Percentiles rank a stretch among this genome's conserved stretches.
Evolutionary conservation across 257 asterid species (phyloP).

Genomic region (Avicennia marina): DNA sequence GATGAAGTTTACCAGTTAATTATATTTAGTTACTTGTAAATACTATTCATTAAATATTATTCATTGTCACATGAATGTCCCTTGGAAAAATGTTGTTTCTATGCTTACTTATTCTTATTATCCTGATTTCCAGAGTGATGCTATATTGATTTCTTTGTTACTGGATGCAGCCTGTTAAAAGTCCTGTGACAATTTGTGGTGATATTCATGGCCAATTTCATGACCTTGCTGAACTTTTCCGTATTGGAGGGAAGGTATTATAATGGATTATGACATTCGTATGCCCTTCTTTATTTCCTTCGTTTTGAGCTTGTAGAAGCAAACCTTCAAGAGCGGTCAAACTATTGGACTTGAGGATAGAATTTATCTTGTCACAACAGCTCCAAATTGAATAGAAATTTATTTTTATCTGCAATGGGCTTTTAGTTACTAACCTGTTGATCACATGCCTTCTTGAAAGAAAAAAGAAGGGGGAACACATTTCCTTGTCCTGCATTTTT

Average conservation of each 20-base stretch:
- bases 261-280: conserved; percentile 6
- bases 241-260: conserved; percentile 95
- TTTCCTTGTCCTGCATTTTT: conserved; percentile 3
- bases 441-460: background rate
- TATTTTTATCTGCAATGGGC: conserved; percentile 17
- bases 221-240: conserved; percentile 91
- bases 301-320: conserved; percentile 21
- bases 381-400: conserved; percentile 18
- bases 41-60: conserved; percentile 5
- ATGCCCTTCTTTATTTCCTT: conserved; percentile 4
- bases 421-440: conserved; percentile 11
- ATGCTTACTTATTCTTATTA: background rate
- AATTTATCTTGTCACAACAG: conserved; percentile 25
- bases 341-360: conserved; percentile 17
- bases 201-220: conserved; percentile 98
- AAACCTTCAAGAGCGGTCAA: conserved; percentile 19
- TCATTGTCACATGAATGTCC: background rate
- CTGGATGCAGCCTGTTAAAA: conserved; percentile 85
- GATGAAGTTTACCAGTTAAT: background rate
- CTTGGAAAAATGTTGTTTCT: background rate
- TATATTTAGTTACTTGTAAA: background rate
- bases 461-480: background rate
- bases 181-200: conserved; percentile 96
- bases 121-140: background rate
- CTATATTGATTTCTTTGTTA: conserved; percentile 22